Conservation (phyloP, 1,284 basidiomycete genomes). For the Boletus semigastroideus region DNA sequence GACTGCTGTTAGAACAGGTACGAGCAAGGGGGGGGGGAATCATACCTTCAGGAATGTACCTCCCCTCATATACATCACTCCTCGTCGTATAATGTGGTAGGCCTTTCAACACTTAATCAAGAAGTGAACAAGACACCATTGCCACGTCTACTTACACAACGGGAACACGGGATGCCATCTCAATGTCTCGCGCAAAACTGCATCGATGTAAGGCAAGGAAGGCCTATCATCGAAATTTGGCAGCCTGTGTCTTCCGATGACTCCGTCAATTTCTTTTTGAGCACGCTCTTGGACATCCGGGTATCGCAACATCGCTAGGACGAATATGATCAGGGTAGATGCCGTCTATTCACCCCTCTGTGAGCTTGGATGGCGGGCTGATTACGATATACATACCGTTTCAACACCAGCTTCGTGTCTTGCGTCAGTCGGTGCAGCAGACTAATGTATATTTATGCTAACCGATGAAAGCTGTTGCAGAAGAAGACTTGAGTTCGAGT, state of each 20-base stretch:
- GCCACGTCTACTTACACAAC: slow-evolving; percentile 18
- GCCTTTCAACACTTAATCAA: slow-evolving; percentile 16
- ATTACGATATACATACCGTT: slow-evolving; percentile 18
- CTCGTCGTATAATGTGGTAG: slow-evolving; percentile 28
- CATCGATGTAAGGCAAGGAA: slow-evolving; percentile 40
- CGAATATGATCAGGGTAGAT: slow-evolving; percentile 33
- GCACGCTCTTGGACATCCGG: slow-evolving; percentile 40
- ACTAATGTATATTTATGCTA: slow-evolving; percentile 2
- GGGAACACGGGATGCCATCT: slow-evolving; percentile 38
- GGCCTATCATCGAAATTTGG: slow-evolving; percentile 42
- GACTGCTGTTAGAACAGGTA: slow-evolving; percentile 11
- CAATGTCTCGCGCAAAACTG: slow-evolving; percentile 42
- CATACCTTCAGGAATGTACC: slow-evolving; percentile 29
- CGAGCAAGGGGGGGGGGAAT: neutral
- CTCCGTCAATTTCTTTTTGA: slow-evolving; percentile 43
- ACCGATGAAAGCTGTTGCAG: slow-evolving; percentile 36
- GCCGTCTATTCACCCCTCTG: slow-evolving; percentile 24
- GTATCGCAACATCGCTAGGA: slow-evolving; percentile 39
- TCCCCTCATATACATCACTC: slow-evolving; percentile 28
- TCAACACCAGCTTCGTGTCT: slow-evolving; percentile 27
- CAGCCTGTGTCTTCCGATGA: slow-evolving; percentile 38
- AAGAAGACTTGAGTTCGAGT: slow-evolving; percentile 30
- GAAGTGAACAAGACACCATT: neutral
- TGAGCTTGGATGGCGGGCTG: neutral
- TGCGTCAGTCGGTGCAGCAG: slow-evolving; percentile 4